Evolutionary conservation across 2,329 filamentous ascomycete species (phyloP).

Genomic region (Aureobasidium melanogenum): DNA sequence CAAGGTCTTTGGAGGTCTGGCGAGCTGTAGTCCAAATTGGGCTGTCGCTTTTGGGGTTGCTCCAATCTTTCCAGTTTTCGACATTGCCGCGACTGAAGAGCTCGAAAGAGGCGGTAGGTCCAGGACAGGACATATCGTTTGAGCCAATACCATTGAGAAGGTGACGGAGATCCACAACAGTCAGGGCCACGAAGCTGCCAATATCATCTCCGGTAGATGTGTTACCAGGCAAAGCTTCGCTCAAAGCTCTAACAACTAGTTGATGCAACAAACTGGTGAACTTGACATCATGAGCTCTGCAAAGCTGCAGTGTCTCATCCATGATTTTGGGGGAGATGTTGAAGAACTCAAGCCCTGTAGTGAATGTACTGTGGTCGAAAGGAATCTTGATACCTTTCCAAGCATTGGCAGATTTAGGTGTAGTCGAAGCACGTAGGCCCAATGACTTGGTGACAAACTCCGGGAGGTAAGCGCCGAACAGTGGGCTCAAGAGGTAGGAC

Average conservation of each 20-base stretch:
- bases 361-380: slow-evolving; percentile 20
- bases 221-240: background rate
- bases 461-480: slow-evolving; percentile 32
- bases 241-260: slow-evolving; percentile 30
- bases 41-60: background rate
- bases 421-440: slow-evolving; percentile 23
- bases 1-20: slow-evolving; percentile 26
- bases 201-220: background rate
- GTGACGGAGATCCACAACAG: slow-evolving; percentile 34
- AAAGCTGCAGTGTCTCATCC: slow-evolving; percentile 20
- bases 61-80: slow-evolving; percentile 15
- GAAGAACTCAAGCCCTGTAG: slow-evolving; percentile 26
- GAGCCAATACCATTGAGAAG: background rate
- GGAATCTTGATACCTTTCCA: slow-evolving; percentile 25
- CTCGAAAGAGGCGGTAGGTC: background rate
- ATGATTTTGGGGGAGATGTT: slow-evolving; percentile 25
- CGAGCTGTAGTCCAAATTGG: slow-evolving; percentile 28
- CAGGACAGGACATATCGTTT: background rate
- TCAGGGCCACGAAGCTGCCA: slow-evolving; percentile 31
- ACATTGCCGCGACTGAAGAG: background rate
- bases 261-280: slow-evolving; percentile 35
- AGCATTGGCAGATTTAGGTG: slow-evolving; percentile 22
- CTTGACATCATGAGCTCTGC: slow-evolving; percentile 29
- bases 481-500: slow-evolving; percentile 34
- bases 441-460: slow-evolving; percentile 24